Base-by-base conservation (phyloP, 106 monocot species). In the Narthecium ossifragum region DNA sequence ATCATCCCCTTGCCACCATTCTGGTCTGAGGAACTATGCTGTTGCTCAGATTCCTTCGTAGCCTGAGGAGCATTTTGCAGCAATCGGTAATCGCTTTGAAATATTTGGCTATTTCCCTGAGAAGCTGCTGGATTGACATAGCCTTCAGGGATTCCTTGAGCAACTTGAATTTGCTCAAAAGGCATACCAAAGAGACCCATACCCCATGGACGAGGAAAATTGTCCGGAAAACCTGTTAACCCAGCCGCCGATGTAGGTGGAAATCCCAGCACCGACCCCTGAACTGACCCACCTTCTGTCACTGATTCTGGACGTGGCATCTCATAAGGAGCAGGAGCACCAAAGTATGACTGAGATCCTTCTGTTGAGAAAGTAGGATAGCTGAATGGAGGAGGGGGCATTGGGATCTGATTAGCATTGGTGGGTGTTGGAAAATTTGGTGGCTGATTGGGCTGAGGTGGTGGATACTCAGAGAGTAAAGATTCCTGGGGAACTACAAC, bases 261-360 rank as follows among this genome's bases (percentile, higher is more conserved):
- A 39, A 77, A 66, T 7, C 79, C 80, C 36, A 86, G 25, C 11
- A 81, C 47, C 1, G 92, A 85, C 36, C 61, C 80, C 28, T 80
- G 88, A 4, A 71, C 88, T 2, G 59, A 51, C 26, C 69, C 74
- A 28, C 43, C 53, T 6, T 75, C 83, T 29, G 53, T 21, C 20
- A 68, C 31, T 27, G 47, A 47, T n/a, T 74, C 79, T 7, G 51
- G 25, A 3, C 68, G 61, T 11, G 54, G 70, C 23, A 79, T 66
- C 27, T 86, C 87, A 39, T 55, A 69, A 6, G 76, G 74, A 49
- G 68, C 63, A 6, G 76, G 74, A 49, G 68, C 63, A 25, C 26
- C 48, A 28, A 61, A 80, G 36, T 68, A 78, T 39, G 71, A 75
- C 54, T 80, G 86, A 20, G 75, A 64, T 34, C 81, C 85, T 54